Evolutionary conservation across 2,329 filamentous ascomycete genomes (phyloP).

Genomic region (Apiospora hydei): DNA sequence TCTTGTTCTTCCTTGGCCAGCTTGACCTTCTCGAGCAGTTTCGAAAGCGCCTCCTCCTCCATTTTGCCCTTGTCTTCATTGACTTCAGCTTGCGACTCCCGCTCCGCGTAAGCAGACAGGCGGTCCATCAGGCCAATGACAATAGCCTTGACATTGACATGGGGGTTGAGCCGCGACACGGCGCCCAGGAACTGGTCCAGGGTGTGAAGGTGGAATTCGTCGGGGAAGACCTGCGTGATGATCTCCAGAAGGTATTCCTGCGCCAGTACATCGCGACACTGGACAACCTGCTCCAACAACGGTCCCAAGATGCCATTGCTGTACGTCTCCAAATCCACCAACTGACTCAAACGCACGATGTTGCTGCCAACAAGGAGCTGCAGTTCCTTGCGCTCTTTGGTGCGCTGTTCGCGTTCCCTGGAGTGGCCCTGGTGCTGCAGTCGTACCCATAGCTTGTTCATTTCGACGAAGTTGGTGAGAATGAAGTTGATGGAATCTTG

Average conservation of each 20-base stretch:
- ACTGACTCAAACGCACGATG: slow-evolving; percentile 89
- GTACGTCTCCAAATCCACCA: slow-evolving; percentile 95
- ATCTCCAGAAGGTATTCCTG: slow-evolving; percentile 98
- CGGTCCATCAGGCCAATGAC: slow-evolving; percentile 98
- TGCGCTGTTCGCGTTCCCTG: slow-evolving; percentile 89
- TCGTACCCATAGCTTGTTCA: slow-evolving; percentile 99
- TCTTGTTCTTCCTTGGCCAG: slow-evolving; percentile 66
- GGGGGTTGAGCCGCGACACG: slow-evolving; percentile 89
- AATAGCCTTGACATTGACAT: slow-evolving; percentile 97
- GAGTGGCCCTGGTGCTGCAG: slow-evolving; percentile 98
- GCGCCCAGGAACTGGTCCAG: slow-evolving; percentile 94
- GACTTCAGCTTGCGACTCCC: slow-evolving; percentile 77
- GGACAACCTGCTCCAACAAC: slow-evolving; percentile 93
- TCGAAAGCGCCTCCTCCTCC: slow-evolving; percentile 84
- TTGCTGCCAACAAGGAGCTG: slow-evolving; percentile 97
- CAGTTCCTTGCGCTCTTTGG: slow-evolving; percentile 92
- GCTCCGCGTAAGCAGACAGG: slow-evolving; percentile 90
- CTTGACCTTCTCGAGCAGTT: slow-evolving; percentile 79
- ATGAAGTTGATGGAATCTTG: slow-evolving; percentile 99
- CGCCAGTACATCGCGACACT: slow-evolving; percentile 94
- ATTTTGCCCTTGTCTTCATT: slow-evolving; percentile 75
- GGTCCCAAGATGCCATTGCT: slow-evolving; percentile 89
- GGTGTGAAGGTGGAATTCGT: slow-evolving; percentile 97
- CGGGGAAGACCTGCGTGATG: slow-evolving; percentile 97
- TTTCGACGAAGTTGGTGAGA: slow-evolving; percentile 98